A percentile compares a stretch with the other conserved stretches of the same genome.
phyloP scores from a whole-genome alignment of 2,329 filamentous ascomycete species.

The Trichophyton rubrum region DNA sequence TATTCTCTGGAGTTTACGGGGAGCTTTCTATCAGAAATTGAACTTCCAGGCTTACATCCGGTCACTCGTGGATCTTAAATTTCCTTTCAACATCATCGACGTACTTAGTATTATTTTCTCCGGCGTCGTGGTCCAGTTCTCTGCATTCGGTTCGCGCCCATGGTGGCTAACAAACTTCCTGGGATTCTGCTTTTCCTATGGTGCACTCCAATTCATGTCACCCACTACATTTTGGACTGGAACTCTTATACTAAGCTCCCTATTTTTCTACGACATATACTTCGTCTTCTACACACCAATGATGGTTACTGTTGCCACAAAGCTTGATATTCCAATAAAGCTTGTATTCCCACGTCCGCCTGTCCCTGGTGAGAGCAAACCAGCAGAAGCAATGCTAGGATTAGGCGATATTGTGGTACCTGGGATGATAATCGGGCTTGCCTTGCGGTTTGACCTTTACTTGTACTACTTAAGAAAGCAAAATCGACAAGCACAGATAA shows the following conservation, averaged over 20 bases:
- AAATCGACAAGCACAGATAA: constrained; percentile 33
- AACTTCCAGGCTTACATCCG: constrained; percentile 43
- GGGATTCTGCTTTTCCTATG: constrained; percentile 77
- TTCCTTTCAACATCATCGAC: constrained; percentile 33
- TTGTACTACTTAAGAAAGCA: constrained; percentile 54
- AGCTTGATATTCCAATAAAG: constrained; percentile 85
- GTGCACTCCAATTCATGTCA: constrained; percentile 68
- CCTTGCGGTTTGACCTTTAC: constrained; percentile 83
- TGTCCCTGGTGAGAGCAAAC: constrained; percentile 32
- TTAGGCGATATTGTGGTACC: constrained; percentile 90
- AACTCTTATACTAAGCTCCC: constrained; percentile 58
- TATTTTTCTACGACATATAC: constrained; percentile 93
- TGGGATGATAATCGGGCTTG: constrained; percentile 77
- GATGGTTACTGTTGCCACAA: constrained; percentile 59
- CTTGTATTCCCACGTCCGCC: constrained; percentile 64
- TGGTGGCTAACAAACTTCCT: constrained; percentile 75
- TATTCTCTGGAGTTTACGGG: constrained; percentile 40
- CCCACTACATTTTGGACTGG: constrained; percentile 79
- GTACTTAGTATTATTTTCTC: constrained; percentile 46
- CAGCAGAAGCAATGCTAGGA: constrained; percentile 60
- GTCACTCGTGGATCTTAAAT: constrained; percentile 35
- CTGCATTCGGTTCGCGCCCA: constrained; percentile 47
- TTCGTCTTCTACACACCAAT: constrained; percentile 44
- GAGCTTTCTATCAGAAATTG: constrained; percentile 39
- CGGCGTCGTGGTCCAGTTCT: constrained; percentile 48